phyloP scores from a whole-genome alignment of 2,329 filamentous ascomycete genomes.

The Monilinia fructicola region DNA sequence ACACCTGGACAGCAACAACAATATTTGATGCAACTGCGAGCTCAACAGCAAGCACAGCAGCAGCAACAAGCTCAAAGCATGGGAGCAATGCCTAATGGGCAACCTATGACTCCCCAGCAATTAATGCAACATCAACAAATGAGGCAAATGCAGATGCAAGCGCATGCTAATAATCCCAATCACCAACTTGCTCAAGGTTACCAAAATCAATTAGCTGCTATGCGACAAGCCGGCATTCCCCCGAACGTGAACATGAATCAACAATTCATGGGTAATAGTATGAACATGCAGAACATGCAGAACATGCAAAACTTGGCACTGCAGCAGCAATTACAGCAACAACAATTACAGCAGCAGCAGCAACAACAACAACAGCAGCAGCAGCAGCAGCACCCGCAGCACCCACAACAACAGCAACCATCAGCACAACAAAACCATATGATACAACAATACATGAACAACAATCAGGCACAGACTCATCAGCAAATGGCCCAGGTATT shows the following conservation, averaged over 20 bases:
- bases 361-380: conserved; percentile 12
- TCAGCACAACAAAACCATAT: conserved; percentile 1
- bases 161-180: conserved; percentile 10
- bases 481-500: conserved; percentile 1
- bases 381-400: neutral
- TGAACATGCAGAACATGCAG: conserved; percentile 22
- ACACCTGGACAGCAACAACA: conserved; percentile 31
- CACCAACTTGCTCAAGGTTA: conserved; percentile 17
- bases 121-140: conserved; percentile 21
- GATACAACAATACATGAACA: conserved; percentile 11
- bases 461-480: neutral
- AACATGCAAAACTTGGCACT: conserved; percentile 18
- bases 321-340: conserved; percentile 13
- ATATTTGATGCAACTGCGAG: conserved; percentile 34
- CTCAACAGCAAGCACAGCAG: conserved; percentile 27
- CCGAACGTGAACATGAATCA: conserved; percentile 21
- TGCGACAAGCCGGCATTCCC: conserved; percentile 20
- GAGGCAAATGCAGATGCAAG: conserved; percentile 21
- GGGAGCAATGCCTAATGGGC: conserved; percentile 17
- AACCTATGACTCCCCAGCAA: conserved; percentile 21
- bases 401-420: conserved; percentile 9
- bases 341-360: conserved; percentile 1
- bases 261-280: conserved; percentile 18
- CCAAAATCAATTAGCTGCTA: conserved; percentile 17
- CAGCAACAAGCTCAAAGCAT: conserved; percentile 20